Base-by-base conservation (phyloP, 2,329 filamentous ascomycete species). In the Plenodomus tracheiphilus region DNA sequence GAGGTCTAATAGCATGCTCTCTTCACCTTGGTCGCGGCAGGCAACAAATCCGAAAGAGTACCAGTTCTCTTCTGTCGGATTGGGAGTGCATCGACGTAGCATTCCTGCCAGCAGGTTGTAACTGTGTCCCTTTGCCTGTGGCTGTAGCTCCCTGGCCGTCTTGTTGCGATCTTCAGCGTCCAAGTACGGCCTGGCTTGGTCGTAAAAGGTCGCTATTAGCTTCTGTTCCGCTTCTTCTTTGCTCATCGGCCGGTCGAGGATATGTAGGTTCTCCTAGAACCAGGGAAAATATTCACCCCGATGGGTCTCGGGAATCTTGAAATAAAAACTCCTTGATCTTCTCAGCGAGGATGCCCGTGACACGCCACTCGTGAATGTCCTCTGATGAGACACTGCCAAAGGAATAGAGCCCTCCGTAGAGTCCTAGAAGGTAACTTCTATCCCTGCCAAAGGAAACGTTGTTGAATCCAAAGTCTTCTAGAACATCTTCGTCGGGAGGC, bases 401-500 rank as follows among this genome's bases (percentile, higher is more conserved):
- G 22, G 22, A 10, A 25, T 25, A 25, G 22, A 25, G n/a, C n/a
- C n/a, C n/a, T n/a, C n/a, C n/a, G n/a, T n/a, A n/a, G n/a, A n/a
- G n/a, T n/a, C n/a, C n/a, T n/a, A n/a, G n/a, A n/a, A n/a, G n/a
- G n/a, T n/a, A n/a, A n/a, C n/a, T n/a, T 25, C 10, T 25, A 10
- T 30, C 66, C 56, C 2, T 4, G 21, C 21, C 10, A 38, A 20
- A 48, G 17, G 16, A 61, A 35, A n/a, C n/a, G 39, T 64, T 51
- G 36, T 61, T 61, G 41, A 68, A 68, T 11, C 65, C 57, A 43
- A 65, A 68, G 46, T 66, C 61, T 53, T 62, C 43, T 5, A 65
- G 55, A 32, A 67, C 60, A 28, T 62, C 59, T 41, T 60, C 54
- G 18, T 68, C 64, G 30, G 46, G 10, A 42, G 62, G 61, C 36